Evolutionary conservation across 129 eudicot species (phyloP).

Genomic region (Tanacetum coccineum): DNA sequence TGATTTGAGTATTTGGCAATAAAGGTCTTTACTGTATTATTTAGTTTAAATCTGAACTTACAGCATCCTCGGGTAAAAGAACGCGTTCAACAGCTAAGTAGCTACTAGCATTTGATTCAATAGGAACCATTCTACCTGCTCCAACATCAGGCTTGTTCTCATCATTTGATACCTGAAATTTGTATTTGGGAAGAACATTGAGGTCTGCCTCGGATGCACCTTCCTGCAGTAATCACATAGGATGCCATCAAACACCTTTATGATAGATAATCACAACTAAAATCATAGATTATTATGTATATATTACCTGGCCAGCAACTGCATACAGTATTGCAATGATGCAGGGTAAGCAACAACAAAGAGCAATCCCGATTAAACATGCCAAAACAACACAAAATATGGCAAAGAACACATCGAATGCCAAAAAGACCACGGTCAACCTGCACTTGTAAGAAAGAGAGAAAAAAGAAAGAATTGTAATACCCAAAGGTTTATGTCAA

Average conservation of each 20-base stretch:
- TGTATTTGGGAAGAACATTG: conserved; percentile 72
- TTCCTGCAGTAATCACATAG: conserved; percentile 47
- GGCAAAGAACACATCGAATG: conserved; percentile 96
- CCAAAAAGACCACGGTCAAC: conserved; percentile 85
- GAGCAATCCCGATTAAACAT: conserved; percentile 89
- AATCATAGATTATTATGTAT: too few species aligned
- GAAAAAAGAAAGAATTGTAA: not conserved
- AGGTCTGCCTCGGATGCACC: conserved; percentile 95
- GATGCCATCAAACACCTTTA: conserved; percentile 3
- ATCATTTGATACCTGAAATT: conserved; percentile 48
- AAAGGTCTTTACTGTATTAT: too few species aligned
- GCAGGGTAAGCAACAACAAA: conserved; percentile 98
- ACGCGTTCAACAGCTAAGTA: conserved; percentile 66
- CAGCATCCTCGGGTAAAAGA: conserved; percentile 88
- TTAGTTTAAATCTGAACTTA: conserved; percentile 36
- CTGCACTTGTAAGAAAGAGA: conserved; percentile 34
- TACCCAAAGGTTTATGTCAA: conserved; percentile 1
- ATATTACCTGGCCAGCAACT: conserved; percentile 84
- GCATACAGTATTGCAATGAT: conserved; percentile 94
- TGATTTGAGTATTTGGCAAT: not conserved
- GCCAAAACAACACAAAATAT: conserved; percentile 93
- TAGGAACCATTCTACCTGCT: conserved; percentile 82
- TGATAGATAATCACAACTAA: too few species aligned
- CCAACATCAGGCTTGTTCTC: conserved; percentile 56
- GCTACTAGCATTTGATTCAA: conserved; percentile 53